These are phyloP conservation scores for Mucor irregularis DNA, from an alignment of 371 early-diverging fungal genomes.

Conservation along the genomic window DNA sequence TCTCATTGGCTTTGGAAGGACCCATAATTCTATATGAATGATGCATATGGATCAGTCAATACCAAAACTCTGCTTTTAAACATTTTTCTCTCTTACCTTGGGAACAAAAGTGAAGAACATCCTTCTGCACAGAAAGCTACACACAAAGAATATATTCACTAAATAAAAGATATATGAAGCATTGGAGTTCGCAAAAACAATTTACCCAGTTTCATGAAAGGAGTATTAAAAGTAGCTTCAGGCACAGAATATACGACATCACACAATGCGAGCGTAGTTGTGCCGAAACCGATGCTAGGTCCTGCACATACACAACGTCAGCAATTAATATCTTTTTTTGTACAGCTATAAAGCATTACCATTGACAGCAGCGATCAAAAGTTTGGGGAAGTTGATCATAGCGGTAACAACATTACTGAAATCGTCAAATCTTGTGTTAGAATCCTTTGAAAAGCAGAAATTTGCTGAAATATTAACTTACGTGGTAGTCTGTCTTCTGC, in stretches of 20 bases:
- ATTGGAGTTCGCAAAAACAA: not conserved
- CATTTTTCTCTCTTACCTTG: conserved; percentile 24
- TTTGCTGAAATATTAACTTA: not conserved
- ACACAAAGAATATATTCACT: not conserved
- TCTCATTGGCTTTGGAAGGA: conserved; percentile 63
- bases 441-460: not conserved
- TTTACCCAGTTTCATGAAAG: conserved; percentile 67
- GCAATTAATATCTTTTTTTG: not conserved
- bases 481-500: conserved; percentile 26
- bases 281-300: conserved; percentile 72
- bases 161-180: not conserved
- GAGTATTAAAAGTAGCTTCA: conserved; percentile 63
- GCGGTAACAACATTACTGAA: conserved; percentile 50
- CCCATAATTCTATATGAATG: conserved; percentile 51
- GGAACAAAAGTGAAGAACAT: conserved; percentile 63
- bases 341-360: conserved; percentile 37
- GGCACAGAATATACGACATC: conserved; percentile 69
- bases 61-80: not conserved
- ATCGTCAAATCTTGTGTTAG: not conserved
- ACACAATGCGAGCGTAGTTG: conserved; percentile 67
- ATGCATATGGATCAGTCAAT: not conserved
- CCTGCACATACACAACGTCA: conserved; percentile 31
- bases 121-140: conserved; percentile 69
- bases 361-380: conserved; percentile 73
- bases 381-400: conserved; percentile 69